Evolutionary conservation across 768 basidiomycete species (phyloP).

Genomic region (Tulasnella sp.): DNA sequence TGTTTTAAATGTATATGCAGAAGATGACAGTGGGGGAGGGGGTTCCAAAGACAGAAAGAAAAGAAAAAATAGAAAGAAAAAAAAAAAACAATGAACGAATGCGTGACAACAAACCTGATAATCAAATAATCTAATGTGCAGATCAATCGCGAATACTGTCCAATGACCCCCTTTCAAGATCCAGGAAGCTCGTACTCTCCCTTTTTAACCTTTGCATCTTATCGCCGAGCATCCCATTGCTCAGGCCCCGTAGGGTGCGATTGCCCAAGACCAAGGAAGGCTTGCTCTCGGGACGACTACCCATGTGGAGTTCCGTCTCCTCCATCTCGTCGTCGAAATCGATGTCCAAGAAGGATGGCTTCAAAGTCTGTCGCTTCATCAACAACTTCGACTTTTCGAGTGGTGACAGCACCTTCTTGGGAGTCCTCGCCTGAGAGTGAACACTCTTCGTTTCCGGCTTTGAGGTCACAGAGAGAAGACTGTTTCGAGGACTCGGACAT

Average conservation of each 20-base stretch:
- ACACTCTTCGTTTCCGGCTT: no score
- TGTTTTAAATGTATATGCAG: no score
- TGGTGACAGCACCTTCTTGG: neutral
- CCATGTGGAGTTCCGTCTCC: constrained; percentile 1
- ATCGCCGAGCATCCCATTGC: no score
- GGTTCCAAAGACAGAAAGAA: no score
- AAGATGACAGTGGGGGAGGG: no score
- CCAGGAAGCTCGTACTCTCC: constrained; percentile 10
- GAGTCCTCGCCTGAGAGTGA: no score
- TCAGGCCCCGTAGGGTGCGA: no score
- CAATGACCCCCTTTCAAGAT: constrained; percentile 9
- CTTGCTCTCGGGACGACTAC: neutral
- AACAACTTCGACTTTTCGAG: neutral
- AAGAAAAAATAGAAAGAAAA: no score
- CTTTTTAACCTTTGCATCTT: no score
- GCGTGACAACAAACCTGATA: neutral
- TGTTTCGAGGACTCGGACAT: no score
- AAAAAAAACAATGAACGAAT: constrained; percentile 1
- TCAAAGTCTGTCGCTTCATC: constrained; percentile 12
- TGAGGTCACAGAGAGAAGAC: no score
- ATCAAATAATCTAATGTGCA: constrained; percentile 2
- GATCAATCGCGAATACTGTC: constrained; percentile 12
- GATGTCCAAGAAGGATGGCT: constrained; percentile 15
- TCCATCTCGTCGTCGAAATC: constrained; percentile 9
- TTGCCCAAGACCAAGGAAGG: neutral